Base-by-base conservation (phyloP, 768 basidiomycete species). In the Podaxis sp. region DNA sequence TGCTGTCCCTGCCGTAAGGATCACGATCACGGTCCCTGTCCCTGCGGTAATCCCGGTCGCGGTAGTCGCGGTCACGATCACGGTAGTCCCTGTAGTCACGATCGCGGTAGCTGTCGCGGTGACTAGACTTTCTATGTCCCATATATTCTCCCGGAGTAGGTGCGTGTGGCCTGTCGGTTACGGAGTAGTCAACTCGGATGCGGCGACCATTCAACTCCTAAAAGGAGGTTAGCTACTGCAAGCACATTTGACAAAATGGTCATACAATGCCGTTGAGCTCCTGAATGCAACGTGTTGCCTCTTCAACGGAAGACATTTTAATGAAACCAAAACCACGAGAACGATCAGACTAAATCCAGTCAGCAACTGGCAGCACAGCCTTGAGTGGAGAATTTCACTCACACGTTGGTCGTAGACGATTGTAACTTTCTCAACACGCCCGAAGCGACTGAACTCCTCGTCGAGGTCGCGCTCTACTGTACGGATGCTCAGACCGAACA, bases 291-390 rank as follows among this genome's bases (percentile, higher is more conserved):
- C 89, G 80, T 27, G 85, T 79, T 8, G 96, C 96, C 65, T 97
- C 96, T 63, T 94, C 93, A n/a, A 88, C 84, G 40, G 81, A 82
- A 13, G 84, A 82, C 95, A 99, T 98, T 66, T 88, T 89, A 75
- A 99, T 96, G 73, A 99, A 99, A 47, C 96, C 96, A 67, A 99
- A 99, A 11, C 96, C 97, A 65, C 96, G 91, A 57, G 96, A 98
- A 61, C 96, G 89, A 72, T 96, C 95, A 58, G 93, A 93, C 94
- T 27, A 50, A 29, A 33, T 52, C 62, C 62, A 61, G 17, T 59
- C 33, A 59, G 49, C 27, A 3, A 19, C 40, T 25, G 11, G 19
- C 27, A 25, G 27, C 33, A 46, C 4, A 13, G 24, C 41, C 53
- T 37, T n/a, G 25, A 41, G 56, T 15, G 52, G 60, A 56, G 50